A percentile compares a stretch with the other conserved stretches of the same genome.
These are phyloP conservation scores for Venturia asperata DNA, from an alignment of 2,329 filamentous ascomycete species.

Conservation along the genomic window DNA sequence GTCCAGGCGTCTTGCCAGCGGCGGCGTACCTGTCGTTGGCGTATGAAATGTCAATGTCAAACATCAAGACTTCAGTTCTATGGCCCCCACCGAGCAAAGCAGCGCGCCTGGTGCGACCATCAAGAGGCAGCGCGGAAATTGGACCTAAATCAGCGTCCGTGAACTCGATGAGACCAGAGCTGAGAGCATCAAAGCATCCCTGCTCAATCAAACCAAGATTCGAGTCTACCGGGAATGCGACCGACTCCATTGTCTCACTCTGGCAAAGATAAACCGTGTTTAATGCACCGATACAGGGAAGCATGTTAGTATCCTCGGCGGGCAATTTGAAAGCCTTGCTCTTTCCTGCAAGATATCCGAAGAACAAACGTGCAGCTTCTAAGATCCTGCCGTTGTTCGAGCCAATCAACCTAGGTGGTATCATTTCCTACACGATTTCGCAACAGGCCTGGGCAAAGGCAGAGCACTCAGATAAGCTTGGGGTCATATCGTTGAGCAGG, in stretches of 20 bases:
- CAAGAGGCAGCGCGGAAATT: conserved; percentile 11
- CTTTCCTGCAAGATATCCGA: conserved; percentile 33
- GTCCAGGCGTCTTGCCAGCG: not conserved
- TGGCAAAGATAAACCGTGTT: too few species aligned
- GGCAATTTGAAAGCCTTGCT: conserved; percentile 27
- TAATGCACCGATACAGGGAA: too few species aligned
- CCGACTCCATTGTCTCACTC: too few species aligned
- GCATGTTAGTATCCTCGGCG: conserved; percentile 24
- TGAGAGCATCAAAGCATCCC: conserved; percentile 27
- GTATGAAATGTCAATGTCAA: conserved; percentile 23
- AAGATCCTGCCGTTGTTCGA: conserved; percentile 27
- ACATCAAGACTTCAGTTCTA: conserved; percentile 23
- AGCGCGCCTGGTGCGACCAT: conserved; percentile 22
- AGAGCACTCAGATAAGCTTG: too few species aligned
- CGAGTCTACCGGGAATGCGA: too few species aligned
- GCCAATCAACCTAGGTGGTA: conserved; percentile 28
- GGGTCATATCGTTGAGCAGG: conserved; percentile 26
- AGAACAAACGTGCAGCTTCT: conserved; percentile 31
- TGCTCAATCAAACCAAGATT: conserved; percentile 26
- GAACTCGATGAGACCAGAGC: conserved; percentile 23
- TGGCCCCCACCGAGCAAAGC: conserved; percentile 26
- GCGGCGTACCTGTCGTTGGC: conserved; percentile 16
- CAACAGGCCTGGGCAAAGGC: too few species aligned
- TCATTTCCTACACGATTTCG: not conserved
- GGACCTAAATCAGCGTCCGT: conserved; percentile 21